Conservation (phyloP, 2,329 filamentous ascomycete species). For the Huntiella moniliformis region DNA sequence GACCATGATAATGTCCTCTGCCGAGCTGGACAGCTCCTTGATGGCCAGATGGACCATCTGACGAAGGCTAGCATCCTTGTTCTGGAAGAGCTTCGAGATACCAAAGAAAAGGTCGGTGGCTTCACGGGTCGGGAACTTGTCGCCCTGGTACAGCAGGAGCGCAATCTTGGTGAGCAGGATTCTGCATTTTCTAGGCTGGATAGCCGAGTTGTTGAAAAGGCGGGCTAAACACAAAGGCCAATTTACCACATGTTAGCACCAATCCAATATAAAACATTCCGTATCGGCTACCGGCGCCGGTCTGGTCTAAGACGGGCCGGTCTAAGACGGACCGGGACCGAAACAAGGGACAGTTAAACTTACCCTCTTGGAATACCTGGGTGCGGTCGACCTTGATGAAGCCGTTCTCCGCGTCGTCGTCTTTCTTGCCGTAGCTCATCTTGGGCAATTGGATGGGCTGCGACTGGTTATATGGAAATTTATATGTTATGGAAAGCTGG, state of each 20-base stretch:
- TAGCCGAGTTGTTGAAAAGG: slow-evolving; percentile 92
- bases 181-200: slow-evolving; percentile 92
- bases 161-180: slow-evolving; percentile 95
- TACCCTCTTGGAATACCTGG: slow-evolving; percentile 97
- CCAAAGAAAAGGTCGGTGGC: slow-evolving; percentile 97
- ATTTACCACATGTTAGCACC: not conserved
- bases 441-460: slow-evolving; percentile 23
- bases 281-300: slow-evolving; percentile 11
- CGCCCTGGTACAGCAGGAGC: slow-evolving; percentile 86
- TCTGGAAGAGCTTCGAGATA: slow-evolving; percentile 98
- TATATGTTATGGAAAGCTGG: slow-evolving; percentile 3
- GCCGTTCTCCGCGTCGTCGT: slow-evolving; percentile 86
- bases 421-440: slow-evolving; percentile 98
- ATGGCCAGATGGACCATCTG: slow-evolving; percentile 98
- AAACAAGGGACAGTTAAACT: slow-evolving; percentile 14
- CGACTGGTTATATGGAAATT: not conserved
- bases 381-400: slow-evolving; percentile 96
- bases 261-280: not conserved
- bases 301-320: slow-evolving; percentile 17
- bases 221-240: slow-evolving; percentile 45
- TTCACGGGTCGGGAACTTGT: slow-evolving; percentile 93
- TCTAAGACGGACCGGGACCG: slow-evolving; percentile 15
- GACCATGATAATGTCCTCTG: slow-evolving; percentile 99
- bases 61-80: slow-evolving; percentile 92
- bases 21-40: slow-evolving; percentile 89